Percentiles rank a stretch among this genome's conserved stretches.
These are phyloP conservation scores for Talaromyces sp. DNA, from an alignment of 2,329 filamentous ascomycete species.

Conservation along the genomic window DNA sequence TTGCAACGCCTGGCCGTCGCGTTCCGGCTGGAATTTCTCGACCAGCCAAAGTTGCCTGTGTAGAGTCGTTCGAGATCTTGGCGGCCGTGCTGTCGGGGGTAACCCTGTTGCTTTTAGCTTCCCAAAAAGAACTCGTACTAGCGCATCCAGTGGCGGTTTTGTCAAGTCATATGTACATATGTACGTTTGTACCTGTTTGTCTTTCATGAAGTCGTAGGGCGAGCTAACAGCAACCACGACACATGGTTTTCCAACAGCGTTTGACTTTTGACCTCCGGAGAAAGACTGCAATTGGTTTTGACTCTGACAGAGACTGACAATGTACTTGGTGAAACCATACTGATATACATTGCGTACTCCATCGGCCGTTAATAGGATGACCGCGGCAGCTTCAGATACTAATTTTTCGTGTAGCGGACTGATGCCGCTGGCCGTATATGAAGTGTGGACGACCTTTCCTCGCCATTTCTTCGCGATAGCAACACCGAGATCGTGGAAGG, in stretches of 20 bases:
- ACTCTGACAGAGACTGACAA: conserved; percentile 7
- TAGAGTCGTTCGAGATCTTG: background rate
- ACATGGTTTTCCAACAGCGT: conserved; percentile 3
- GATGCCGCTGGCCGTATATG: conserved; percentile 11
- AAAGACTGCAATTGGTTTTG: background rate
- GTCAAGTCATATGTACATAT: conserved; percentile 9
- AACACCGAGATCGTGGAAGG: conserved; percentile 8
- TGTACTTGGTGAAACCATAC: conserved; percentile 10
- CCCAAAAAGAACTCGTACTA: conserved; percentile 8
- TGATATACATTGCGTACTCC: conserved; percentile 11
- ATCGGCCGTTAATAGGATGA: conserved; percentile 9
- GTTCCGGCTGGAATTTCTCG: conserved; percentile 6
- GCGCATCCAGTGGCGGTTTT: conserved; percentile 2
- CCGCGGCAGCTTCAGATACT: conserved; percentile 7
- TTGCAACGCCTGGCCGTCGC: conserved; percentile 3
- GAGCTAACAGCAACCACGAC: conserved; percentile 10
- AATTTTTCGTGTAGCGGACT: conserved; percentile 8
- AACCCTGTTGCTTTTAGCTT: conserved; percentile 5
- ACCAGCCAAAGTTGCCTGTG: conserved; percentile 9
- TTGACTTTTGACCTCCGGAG: background rate
- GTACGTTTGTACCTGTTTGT: conserved; percentile 7
- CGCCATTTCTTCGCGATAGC: conserved; percentile 10
- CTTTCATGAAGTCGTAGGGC: conserved; percentile 11
- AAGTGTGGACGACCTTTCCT: conserved; percentile 10
- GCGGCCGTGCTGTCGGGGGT: conserved; percentile 6